Conservation (phyloP, 805 yeast species). For the Lachancea fermentati region DNA sequence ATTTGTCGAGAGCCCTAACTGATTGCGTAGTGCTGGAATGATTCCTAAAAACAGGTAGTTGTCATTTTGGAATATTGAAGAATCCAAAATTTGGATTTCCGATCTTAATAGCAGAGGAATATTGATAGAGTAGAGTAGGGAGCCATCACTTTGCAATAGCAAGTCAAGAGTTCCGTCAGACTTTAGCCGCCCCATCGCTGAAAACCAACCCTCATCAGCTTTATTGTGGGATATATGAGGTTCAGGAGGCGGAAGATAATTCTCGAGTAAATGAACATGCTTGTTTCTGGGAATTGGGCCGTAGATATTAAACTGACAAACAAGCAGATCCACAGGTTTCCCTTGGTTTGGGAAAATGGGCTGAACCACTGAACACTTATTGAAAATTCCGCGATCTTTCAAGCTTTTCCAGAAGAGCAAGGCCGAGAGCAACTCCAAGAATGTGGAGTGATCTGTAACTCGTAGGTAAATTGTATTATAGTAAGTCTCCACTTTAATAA, state of each 20-base stretch:
- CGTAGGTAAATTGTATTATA: conserved; percentile 13
- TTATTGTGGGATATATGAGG: conserved; percentile 12
- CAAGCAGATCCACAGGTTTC: conserved; percentile 38
- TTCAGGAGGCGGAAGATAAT: conserved; percentile 5
- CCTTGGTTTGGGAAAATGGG: conserved; percentile 16
- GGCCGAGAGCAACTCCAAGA: conserved; percentile 40
- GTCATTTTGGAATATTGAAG: conserved; percentile 54
- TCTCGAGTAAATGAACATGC: conserved; percentile 9
- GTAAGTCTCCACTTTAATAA: conserved; percentile 14
- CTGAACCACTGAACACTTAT: conserved; percentile 41
- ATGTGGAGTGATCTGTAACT: conserved; percentile 21
- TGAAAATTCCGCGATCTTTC: conserved; percentile 46
- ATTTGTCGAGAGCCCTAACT: conserved; percentile 10
- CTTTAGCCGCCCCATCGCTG: conserved; percentile 62
- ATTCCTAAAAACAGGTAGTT: conserved; percentile 55
- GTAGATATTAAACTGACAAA: conserved; percentile 59
- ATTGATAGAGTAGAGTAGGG: conserved; percentile 53
- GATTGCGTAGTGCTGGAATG: conserved; percentile 46
- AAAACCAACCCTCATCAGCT: conserved; percentile 58
- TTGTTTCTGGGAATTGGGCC: conserved; percentile 47
- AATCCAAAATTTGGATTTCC: conserved; percentile 61
- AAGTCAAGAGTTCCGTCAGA: conserved; percentile 59
- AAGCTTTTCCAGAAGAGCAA: conserved; percentile 54
- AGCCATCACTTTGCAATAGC: conserved; percentile 58
- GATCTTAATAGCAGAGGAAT: conserved; percentile 46